Percentiles rank a stretch among this genome's conserved stretches.
Conservation (phyloP, 768 basidiomycete genomes). For the Mycena albidolilacea region DNA sequence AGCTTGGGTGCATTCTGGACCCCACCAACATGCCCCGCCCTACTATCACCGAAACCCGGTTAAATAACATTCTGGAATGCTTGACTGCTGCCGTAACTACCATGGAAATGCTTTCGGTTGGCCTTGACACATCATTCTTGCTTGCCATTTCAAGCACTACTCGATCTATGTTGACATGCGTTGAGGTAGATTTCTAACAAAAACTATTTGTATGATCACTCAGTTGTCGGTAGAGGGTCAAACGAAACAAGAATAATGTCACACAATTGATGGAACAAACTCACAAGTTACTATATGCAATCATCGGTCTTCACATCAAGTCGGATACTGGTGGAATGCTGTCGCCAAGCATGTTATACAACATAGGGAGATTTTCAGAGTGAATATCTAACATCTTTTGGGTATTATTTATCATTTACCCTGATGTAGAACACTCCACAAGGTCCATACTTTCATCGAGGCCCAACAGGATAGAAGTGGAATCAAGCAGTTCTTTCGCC, state of each 20-base stretch:
- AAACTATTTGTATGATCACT: background rate
- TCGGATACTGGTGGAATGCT: conserved; percentile 8
- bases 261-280: conserved; percentile 2
- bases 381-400: background rate
- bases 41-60: background rate
- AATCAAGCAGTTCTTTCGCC: background rate
- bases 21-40: background rate
- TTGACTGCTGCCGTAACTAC: background rate
- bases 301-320: background rate
- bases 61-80: background rate
- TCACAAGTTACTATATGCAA: too few species aligned
- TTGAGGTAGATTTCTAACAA: background rate
- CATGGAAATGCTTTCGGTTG: background rate
- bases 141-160: background rate
- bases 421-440: background rate
- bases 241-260: conserved; percentile 1
- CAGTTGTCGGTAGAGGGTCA: background rate
- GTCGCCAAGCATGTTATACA: background rate
- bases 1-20: background rate
- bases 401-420: background rate
- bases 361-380: conserved; percentile 7
- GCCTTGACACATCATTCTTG: conserved; percentile 5
- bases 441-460: conserved; percentile 3
- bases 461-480: too few species aligned
- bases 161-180: background rate